These are phyloP conservation scores for Martensiomyces pterosporus DNA, from an alignment of 192 early-diverging fungal genomes.

Conservation along the genomic window DNA sequence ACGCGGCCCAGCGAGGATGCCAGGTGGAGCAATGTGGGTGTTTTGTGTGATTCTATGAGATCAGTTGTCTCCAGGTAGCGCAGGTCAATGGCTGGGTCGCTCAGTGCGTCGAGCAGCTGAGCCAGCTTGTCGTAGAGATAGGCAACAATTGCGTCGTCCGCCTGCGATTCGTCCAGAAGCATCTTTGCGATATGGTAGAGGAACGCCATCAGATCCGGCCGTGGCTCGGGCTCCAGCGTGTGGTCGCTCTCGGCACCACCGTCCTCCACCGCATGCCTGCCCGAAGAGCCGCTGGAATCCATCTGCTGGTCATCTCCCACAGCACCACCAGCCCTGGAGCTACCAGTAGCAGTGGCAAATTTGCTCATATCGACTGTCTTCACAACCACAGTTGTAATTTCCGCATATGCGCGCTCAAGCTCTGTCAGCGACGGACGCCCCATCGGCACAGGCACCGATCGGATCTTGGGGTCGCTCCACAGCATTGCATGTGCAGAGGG, in stretches of 20 bases:
- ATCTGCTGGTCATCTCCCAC: too few relatives aligned
- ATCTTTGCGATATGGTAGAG: constrained; percentile 27
- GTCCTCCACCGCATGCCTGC: constrained; percentile 5
- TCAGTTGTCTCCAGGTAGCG: constrained; percentile 48
- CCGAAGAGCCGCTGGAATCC: neutral
- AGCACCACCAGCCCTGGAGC: too few relatives aligned
- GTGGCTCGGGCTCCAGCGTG: constrained; percentile 37
- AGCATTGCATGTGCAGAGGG: constrained; percentile 1
- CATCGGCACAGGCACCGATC: constrained; percentile 73
- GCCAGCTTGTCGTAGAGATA: constrained; percentile 58
- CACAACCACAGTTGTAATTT: constrained; percentile 24
- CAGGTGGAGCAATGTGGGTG: constrained; percentile 72
- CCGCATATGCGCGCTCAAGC: constrained; percentile 33
- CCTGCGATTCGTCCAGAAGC: constrained; percentile 12
- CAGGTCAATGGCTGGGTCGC: constrained; percentile 49
- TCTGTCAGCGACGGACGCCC: constrained; percentile 59
- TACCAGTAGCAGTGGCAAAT: too few relatives aligned
- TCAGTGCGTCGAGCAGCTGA: constrained; percentile 53
- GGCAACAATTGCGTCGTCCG: constrained; percentile 52
- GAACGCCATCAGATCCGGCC: constrained; percentile 35
- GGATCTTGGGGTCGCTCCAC: constrained; percentile 54
- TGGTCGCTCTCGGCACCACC: constrained; percentile 16
- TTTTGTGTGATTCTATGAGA: constrained; percentile 25
- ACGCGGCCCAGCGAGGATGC: constrained; percentile 59
- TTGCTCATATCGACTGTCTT: constrained; percentile 4